phyloP scores from a whole-genome alignment of 371 early-diverging fungal species.

The Lichtheimia ramosa region DNA sequence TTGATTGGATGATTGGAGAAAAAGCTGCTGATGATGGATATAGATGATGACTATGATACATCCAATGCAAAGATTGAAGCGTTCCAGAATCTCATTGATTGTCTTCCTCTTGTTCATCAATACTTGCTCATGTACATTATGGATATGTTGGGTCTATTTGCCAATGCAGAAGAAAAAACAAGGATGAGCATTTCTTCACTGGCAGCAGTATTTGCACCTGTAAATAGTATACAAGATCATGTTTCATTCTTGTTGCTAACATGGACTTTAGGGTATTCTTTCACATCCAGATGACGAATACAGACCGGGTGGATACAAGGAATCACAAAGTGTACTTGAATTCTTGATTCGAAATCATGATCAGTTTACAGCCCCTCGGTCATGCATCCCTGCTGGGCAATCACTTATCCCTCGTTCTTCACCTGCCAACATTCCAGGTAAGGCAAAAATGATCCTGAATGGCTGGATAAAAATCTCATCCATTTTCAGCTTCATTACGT shows the following conservation, averaged over 20 bases:
- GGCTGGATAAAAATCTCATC: background rate
- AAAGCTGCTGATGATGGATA: background rate
- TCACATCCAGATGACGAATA: constrained; percentile 58
- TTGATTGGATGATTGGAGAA: background rate
- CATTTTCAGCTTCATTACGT: background rate
- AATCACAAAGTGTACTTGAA: constrained; percentile 56
- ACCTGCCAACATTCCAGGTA: background rate
- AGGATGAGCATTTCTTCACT: constrained; percentile 59
- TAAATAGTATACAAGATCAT: constrained; percentile 8
- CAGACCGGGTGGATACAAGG: constrained; percentile 62
- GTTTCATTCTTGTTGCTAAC: too few species aligned
- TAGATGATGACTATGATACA: constrained; percentile 32
- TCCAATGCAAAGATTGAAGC: constrained; percentile 45
- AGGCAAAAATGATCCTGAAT: background rate
- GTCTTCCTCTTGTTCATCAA: constrained; percentile 54
- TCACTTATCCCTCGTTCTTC: constrained; percentile 3
- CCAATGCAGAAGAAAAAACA: constrained; percentile 42
- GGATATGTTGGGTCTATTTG: constrained; percentile 57
- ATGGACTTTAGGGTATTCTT: constrained; percentile 37
- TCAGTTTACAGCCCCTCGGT: constrained; percentile 27
- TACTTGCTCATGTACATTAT: constrained; percentile 60
- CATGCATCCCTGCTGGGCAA: constrained; percentile 9
- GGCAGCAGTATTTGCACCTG: constrained; percentile 66
- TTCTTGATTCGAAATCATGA: constrained; percentile 57
- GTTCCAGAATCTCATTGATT: constrained; percentile 53